A percentile compares a stretch with the other conserved stretches of the same genome.
phyloP scores from a whole-genome alignment of 2,329 filamentous ascomycete species.

The Aspergillus sp. region DNA sequence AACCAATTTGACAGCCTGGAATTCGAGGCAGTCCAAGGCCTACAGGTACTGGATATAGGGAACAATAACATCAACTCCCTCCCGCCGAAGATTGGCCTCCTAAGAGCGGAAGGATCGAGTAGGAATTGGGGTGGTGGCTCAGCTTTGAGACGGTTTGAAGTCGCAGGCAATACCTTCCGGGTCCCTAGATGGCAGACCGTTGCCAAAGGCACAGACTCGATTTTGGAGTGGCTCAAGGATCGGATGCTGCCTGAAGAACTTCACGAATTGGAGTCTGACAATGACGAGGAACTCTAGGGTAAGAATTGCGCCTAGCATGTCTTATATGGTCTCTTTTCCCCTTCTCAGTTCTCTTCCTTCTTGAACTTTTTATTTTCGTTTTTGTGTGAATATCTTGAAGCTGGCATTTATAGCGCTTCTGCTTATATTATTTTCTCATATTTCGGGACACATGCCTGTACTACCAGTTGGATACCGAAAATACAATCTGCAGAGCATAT shows the following conservation, averaged over 20 bases:
- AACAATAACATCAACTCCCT: conserved; percentile 81
- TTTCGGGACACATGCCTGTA: not conserved
- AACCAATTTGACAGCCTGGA: conserved; percentile 69
- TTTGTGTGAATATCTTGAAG: not conserved
- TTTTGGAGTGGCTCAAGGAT: conserved; percentile 70
- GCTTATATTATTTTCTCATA: conserved; percentile 2
- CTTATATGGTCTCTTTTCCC: conserved; percentile 1
- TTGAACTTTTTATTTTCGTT: not conserved
- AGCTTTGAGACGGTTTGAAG: conserved; percentile 60
- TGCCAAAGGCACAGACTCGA: conserved; percentile 78
- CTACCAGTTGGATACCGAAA: not conserved
- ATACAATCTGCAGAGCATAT: not conserved
- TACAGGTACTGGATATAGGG: conserved; percentile 67
- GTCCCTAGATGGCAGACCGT: conserved; percentile 78
- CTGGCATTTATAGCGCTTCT: conserved; percentile 3
- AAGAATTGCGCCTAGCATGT: not conserved
- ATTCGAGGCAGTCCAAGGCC: conserved; percentile 63
- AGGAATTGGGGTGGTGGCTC: conserved; percentile 33
- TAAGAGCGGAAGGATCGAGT: conserved; percentile 49
- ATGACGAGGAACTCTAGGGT: conserved; percentile 11
- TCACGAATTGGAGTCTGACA: conserved; percentile 28
- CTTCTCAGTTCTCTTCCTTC: not conserved
- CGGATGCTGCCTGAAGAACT: conserved; percentile 53
- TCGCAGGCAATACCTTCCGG: conserved; percentile 77
- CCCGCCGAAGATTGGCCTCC: conserved; percentile 69